Evolutionary conservation across 176 grass and related monocot genomes (phyloP), one percentile per base, ranked within the genome.

Genomic region (Poa annua): DNA sequence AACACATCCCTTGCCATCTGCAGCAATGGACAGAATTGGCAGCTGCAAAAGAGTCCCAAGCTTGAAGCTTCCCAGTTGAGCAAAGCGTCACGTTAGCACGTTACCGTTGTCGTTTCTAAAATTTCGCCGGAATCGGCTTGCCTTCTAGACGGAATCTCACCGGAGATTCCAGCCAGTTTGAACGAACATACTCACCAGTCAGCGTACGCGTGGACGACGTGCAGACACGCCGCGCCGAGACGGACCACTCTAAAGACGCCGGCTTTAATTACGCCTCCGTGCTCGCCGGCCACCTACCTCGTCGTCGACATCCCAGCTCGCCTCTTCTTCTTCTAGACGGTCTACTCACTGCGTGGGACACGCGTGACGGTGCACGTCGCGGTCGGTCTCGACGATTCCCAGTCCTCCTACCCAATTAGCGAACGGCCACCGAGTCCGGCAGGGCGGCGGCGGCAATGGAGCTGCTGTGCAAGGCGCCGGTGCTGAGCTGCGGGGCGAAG

Each of bases 401-500:
- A 36, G 3, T 36, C 49, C 14, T 60, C 62, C 66, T 41, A 8
- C 65, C 51, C 35, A n/a, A 19, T 4, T 25, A 13, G n/a, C 33
- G 22, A 22, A 34, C 33, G 35, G 44, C 2, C 19, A 6, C 35
- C 14, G 12, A 41, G 38, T 41, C 38, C 6, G 47, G 67, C n/a
- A n/a, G n/a, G n/a, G n/a, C n/a, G n/a, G 8, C 10, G 56, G 25
- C 60, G 25, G 61, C 33, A 51, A 86, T 86, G 88, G 84, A 90
- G 80, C 57, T 90, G 57, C 66, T 90, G 12, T 63, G 57, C 57
- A 86, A 48, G 49, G 84, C 74, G 45, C 88, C 84, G 22, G 41
- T 83, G 11, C 88, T 86, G 38, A 73, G 73, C 79, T 90, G 84
- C 74, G 67, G 44, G 33, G 80, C 48, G 29, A 83, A 47, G 79